Evolutionary conservation across 208 protist species (phyloP).

Genomic region (Trypanosoma scelopori): DNA sequence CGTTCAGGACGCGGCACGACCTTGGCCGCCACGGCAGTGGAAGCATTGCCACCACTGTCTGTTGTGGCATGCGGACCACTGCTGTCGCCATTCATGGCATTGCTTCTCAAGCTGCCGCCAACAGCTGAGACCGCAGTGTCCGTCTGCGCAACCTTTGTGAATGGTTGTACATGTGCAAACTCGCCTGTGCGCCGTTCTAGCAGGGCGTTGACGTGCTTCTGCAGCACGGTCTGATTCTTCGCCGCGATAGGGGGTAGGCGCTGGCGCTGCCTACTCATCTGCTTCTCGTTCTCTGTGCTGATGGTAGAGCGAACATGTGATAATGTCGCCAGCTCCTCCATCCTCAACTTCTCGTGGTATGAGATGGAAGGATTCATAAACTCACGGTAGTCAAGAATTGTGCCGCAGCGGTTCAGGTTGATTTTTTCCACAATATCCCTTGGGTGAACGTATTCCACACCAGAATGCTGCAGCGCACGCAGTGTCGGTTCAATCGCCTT

Average conservation of each 20-base stretch:
- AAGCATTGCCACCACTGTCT: no score
- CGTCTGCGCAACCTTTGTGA: background rate
- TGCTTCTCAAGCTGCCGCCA: background rate
- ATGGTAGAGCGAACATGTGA: conserved; percentile 17
- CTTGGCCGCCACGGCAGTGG: background rate
- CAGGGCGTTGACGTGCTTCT: conserved; percentile 54
- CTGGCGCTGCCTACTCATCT: background rate
- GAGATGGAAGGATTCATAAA: conserved; percentile 35
- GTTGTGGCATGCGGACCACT: no score
- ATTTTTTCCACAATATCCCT: conserved; percentile 78
- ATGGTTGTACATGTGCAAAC: background rate
- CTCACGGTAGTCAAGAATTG: conserved; percentile 81
- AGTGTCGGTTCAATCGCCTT: conserved; percentile 74
- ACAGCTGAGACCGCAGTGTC: background rate
- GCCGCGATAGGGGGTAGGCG: conserved; percentile 10
- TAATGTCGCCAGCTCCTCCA: conserved; percentile 34
- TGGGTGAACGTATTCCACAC: conserved; percentile 75
- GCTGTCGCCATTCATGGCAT: no score
- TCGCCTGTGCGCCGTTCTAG: conserved; percentile 26
- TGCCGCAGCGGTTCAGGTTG: conserved; percentile 78
- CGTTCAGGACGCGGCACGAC: conserved; percentile 10
- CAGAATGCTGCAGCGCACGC: conserved; percentile 66
- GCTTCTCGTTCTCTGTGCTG: conserved; percentile 1
- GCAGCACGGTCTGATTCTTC: conserved; percentile 39
- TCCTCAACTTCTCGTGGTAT: conserved; percentile 35